Conservation (phyloP, 371 early-diverging fungal genomes). For the Umbelopsis sp. region DNA sequence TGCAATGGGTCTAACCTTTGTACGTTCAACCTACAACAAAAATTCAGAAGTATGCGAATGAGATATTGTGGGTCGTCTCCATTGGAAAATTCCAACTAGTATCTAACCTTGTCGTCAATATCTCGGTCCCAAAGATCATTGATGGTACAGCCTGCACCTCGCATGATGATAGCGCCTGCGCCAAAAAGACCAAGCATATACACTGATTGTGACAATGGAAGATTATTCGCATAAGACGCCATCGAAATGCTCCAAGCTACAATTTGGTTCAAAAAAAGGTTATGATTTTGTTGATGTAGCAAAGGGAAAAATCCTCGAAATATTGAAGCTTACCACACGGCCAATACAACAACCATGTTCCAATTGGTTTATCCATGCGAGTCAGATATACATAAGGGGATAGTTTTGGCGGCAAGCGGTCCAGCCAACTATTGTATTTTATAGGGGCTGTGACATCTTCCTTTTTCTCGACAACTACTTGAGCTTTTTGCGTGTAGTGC, state of each 20-base stretch:
- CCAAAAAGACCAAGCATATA: conserved; percentile 84
- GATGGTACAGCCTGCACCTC: conserved; percentile 96
- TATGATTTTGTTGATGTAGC: background rate
- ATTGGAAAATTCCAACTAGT: background rate
- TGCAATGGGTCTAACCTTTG: conserved; percentile 85
- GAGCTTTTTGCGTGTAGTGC: background rate
- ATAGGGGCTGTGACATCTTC: conserved; percentile 19
- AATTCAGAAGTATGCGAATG: background rate
- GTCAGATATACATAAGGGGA: conserved; percentile 79
- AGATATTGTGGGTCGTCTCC: background rate
- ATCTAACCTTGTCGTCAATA: conserved; percentile 73
- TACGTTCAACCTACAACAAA: conserved; percentile 74
- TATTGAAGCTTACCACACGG: conserved; percentile 71
- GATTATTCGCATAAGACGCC: conserved; percentile 69
- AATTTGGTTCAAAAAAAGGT: background rate
- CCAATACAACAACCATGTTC: conserved; percentile 89
- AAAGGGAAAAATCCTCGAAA: background rate
- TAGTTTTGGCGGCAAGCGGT: conserved; percentile 43
- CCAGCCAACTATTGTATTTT: conserved; percentile 46
- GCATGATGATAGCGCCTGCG: conserved; percentile 90
- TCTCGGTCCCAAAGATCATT: conserved; percentile 96
- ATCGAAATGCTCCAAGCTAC: conserved; percentile 83
- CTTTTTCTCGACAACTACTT: conserved; percentile 9
- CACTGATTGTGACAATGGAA: conserved; percentile 54
- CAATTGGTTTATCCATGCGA: conserved; percentile 90